Evolutionary conservation across 2,329 filamentous ascomycete species (phyloP), one percentile per base, ranked within the genome.

Genomic region (Alternaria solani): DNA sequence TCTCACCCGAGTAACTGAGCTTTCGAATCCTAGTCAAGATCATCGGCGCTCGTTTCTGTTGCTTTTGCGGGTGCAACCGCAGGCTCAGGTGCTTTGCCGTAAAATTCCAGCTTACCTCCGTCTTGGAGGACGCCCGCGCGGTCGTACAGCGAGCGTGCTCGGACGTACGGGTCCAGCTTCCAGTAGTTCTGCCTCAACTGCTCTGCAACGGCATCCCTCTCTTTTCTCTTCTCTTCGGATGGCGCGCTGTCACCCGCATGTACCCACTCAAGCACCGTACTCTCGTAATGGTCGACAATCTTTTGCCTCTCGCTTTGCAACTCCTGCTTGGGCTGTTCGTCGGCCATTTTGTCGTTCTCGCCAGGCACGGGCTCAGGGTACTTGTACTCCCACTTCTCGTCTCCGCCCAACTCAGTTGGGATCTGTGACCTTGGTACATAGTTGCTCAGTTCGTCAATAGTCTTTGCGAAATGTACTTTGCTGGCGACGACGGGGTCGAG

Each of bases 391-490:
- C 91, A 98, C 65, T 93, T 84, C 68, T 97, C 93, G 7, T 91
- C 87, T 47, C 95, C 95, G 23, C 93, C 94, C 4, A 97, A 85
- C 64, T 97, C 94, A 72, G 90, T 91, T 60, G 90, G 86, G 65
- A 98, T 91, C 48, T 89, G 88, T 46, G 83, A 83, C 39, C 83
- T 83, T 11, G 88, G 85, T 57, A 99, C 90, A 75, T 90, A 97
- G 57, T 88, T 83, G 65, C 91, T 87, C 54, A 99, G 83, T 54
- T 97, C 94, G 55, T 90, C 86, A 56, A 88, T 82, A 67, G 88
- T 92, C 74, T 93, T 95, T 59, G 92, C 95, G 78, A 98, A 98
- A 77, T 97, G 89, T 20, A 99, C 91, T 80, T 99, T 99, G 74
- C 87, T 86, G 25, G 95, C 95, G 28, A 99, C 94, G 4, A 99